Conservation (phyloP, 768 basidiomycete genomes). For the Phylloporus arenicola region DNA sequence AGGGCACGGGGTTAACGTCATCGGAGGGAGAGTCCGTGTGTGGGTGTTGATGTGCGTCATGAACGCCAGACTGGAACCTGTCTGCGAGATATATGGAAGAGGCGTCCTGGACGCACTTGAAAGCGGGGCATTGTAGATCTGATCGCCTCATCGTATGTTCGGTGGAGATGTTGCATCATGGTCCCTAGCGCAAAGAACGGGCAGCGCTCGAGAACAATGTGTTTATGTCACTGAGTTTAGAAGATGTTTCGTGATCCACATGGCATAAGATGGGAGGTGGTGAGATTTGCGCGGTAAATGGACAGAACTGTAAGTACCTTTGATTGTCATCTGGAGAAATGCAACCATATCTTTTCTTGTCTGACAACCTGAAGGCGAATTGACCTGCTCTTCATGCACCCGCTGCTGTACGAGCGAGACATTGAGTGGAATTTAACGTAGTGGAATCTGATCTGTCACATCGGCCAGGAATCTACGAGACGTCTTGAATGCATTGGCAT, state of each 20-base stretch:
- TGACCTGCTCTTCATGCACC: background rate
- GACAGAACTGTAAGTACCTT: background rate
- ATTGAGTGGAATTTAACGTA: constrained; percentile 8
- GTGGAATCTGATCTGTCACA: constrained; percentile 42
- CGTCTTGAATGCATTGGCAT: constrained; percentile 36
- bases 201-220: constrained; percentile 5
- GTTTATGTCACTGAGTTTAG: background rate
- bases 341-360: background rate
- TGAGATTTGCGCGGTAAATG: constrained; percentile 12
- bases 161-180: background rate
- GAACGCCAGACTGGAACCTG: constrained; percentile 7
- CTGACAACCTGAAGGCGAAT: background rate
- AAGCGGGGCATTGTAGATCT: constrained; percentile 4
- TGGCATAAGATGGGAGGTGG: background rate
- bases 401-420: background rate
- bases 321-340: constrained; percentile 7
- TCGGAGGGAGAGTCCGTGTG: constrained; percentile 6
- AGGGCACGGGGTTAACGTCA: constrained; percentile 4
- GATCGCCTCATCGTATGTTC: background rate
- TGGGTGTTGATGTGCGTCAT: constrained; percentile 9
- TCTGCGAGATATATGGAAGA: constrained; percentile 14
- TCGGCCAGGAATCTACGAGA: constrained; percentile 19
- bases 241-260: background rate
- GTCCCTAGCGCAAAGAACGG: background rate
- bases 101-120: constrained; percentile 20